phyloP scores from a whole-genome alignment of 1,284 basidiomycete genomes.

The Rhizoctonia solani region DNA sequence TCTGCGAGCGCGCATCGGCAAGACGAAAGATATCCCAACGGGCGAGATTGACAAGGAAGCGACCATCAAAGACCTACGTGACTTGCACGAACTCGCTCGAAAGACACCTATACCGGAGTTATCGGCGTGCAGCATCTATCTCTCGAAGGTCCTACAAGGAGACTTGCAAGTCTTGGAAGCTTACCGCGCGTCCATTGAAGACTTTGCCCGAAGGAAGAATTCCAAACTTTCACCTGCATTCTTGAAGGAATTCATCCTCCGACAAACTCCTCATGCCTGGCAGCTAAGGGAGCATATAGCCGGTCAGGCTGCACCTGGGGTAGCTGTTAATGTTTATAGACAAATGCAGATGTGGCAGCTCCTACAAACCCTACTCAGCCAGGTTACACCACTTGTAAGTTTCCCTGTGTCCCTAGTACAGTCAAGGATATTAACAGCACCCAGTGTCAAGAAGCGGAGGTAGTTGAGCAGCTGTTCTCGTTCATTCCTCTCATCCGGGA shows the following conservation, averaged over 20 bases:
- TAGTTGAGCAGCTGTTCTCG: slow-evolving; percentile 49
- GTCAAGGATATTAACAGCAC: not conserved
- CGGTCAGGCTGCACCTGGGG: slow-evolving; percentile 52
- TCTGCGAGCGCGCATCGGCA: slow-evolving; percentile 72
- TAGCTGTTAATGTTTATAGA: slow-evolving; percentile 75
- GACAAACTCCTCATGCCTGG: slow-evolving; percentile 74
- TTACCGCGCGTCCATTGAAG: slow-evolving; percentile 72
- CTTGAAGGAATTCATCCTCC: slow-evolving; percentile 77
- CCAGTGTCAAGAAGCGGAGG: slow-evolving; percentile 31
- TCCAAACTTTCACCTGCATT: slow-evolving; percentile 76
- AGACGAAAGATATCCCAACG: slow-evolving; percentile 69
- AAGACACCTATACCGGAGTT: slow-evolving; percentile 65
- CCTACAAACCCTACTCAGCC: slow-evolving; percentile 66
- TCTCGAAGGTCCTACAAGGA: slow-evolving; percentile 60
- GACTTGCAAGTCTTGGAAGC: slow-evolving; percentile 51
- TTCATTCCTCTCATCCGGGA: slow-evolving; percentile 61
- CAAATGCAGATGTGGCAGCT: slow-evolving; percentile 76
- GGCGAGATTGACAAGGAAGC: slow-evolving; percentile 53
- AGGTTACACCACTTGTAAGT: slow-evolving; percentile 60
- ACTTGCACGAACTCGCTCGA: slow-evolving; percentile 75
- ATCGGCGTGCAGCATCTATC: slow-evolving; percentile 74
- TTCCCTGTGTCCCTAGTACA: not conserved
- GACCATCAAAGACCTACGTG: slow-evolving; percentile 57
- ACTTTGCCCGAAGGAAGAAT: slow-evolving; percentile 82
- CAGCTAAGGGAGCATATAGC: slow-evolving; percentile 62